Conservation (phyloP, 2,329 filamentous ascomycete genomes). For the Achaetomium macrosporum region DNA sequence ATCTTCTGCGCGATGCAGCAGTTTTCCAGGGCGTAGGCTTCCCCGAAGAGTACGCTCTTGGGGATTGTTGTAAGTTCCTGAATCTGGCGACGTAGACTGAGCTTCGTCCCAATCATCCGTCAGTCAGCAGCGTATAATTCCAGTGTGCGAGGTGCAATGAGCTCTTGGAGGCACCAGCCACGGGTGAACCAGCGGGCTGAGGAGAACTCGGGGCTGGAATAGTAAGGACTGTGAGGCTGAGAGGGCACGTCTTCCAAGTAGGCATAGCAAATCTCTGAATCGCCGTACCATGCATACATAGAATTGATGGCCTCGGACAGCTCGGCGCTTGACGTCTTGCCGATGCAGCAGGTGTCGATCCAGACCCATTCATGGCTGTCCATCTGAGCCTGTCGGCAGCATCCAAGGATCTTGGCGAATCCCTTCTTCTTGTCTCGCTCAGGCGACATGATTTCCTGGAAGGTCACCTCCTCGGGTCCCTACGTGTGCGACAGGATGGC, state of each 20-base stretch:
- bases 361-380: conserved; percentile 2
- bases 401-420: neutral
- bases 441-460: neutral
- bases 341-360: conserved; percentile 14
- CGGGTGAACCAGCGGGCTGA: conserved; percentile 6
- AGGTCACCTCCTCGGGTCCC: conserved; percentile 4
- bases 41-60: neutral
- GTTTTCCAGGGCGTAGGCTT: neutral
- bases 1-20: conserved; percentile 32
- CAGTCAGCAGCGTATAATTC: neutral
- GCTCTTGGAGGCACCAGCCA: conserved; percentile 13
- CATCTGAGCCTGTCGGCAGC: neutral
- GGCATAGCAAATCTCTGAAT: conserved; percentile 3
- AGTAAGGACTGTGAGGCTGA: too few relatives aligned
- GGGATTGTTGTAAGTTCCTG: neutral
- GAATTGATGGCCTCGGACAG: conserved; percentile 10
- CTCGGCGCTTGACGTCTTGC: conserved; percentile 8
- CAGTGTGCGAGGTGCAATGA: neutral
- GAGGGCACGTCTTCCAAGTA: conserved; percentile 1
- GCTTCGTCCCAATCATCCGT: neutral
- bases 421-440: neutral
- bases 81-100: neutral
- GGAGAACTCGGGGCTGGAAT: neutral
- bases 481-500: conserved; percentile 12
- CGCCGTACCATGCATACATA: conserved; percentile 7